Evolutionary conservation across 2,329 filamentous ascomycete species (phyloP), one percentile per base, ranked within the genome.

Genomic region (Hypoxylon sp.): DNA sequence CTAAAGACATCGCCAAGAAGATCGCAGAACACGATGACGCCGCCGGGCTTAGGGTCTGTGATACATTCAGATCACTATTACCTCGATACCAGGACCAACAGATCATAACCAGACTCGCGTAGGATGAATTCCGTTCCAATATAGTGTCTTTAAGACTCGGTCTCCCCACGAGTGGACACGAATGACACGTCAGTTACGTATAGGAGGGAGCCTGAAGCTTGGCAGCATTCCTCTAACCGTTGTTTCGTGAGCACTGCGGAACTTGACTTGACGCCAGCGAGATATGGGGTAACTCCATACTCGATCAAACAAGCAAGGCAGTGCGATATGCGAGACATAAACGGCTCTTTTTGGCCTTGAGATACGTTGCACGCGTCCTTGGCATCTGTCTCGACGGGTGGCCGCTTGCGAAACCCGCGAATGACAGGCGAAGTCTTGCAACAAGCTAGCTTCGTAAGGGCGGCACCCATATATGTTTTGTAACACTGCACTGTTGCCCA

Each of bases 351-450:
- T 64, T 41, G 52, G 48, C 30, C 48, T 53, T 59, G 67, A 50
- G 56, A 52, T 45, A 65, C 61, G 67, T 70, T 46, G 65, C 53
- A 70, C 67, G 14, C 54, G 19, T 50, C 34, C 67, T 70, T 70
- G 67, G 67, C n/a, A 52, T 41, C 27, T 58, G 59, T 68, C 61
- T 68, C 65, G 65, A 65, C 39, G 37, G 51, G 58, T 55, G 48
- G 37, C 48, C 59, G 54, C 52, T 50, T 63, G 45, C 48, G 41
- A 56, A 62, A 54, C 55, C 39, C 41, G 61, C 56, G 43, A 58
- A 56, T 52, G 32, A 32, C 39, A 23, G 52, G 25, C 37, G 37
- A 54, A 25, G 39, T 46, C 61, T 19, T 55, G 60, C 55, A n/a
- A 48, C 50, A 50, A 53, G 41, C 45, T 47, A 19, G 41, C 45